Base-by-base conservation (phyloP, 805 yeast species). In the Cyberlindnera mississippiensis region DNA sequence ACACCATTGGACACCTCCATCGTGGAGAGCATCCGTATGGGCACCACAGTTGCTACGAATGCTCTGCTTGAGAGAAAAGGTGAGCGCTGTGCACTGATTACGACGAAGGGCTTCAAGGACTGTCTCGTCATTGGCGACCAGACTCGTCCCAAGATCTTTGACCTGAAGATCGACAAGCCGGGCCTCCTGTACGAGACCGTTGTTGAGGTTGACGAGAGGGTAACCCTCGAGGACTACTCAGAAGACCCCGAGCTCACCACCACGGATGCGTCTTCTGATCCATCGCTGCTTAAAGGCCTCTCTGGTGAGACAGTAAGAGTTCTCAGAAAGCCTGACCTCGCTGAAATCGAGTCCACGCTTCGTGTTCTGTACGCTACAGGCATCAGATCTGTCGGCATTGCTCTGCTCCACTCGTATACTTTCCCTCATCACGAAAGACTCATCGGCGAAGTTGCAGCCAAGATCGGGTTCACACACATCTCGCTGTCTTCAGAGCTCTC, bases 1-100 rank as follows among this genome's bases (percentile, higher is more conserved):
- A 61, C 61, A 28, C 79, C 76, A 3, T 62, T 89, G 45, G 87
- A 82, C 44, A 72, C 86, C 1, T 71, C 79, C 3, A 63, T 64
- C 3, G 84, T 88, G 29, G 79, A 77, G 40, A 75, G 81, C 33
- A 78, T 89, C 36, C 70, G 96, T 42, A 82, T 90, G 85, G 97
- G 97, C 3, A 89, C 97, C 4, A 90, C 97, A 0, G 93, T 89
- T 10, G 98, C 99, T 2, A 91, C 98, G 7, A 91, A 91, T 64
- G 96, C 98, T 2, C 72, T 93, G 27, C 70, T 91, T 45, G 98
- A 91, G 58, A 73, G 98, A 48, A 89, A 89, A 57, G 99, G 98
- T 38, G 95, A 89, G 43, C 68, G 79, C 26, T 90, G 95, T 52
- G 95, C 93, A 2, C 71, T 91, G 45, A 63, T 90, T 5, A 88